Evolutionary conservation across 257 asterid species (phyloP).

Genomic region (Primulina huaijiensis): DNA sequence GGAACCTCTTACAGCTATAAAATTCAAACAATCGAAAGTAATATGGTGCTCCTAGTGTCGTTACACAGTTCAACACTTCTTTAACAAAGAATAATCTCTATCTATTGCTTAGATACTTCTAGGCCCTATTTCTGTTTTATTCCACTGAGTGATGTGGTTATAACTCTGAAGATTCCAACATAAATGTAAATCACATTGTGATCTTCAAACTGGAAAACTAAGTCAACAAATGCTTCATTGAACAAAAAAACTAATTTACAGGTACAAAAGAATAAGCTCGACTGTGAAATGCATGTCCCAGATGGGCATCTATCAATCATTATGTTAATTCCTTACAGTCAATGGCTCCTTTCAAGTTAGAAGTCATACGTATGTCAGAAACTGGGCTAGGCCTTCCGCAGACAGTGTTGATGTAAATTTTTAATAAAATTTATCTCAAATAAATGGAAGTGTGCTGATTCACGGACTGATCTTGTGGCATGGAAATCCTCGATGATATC

Average conservation of each 20-base stretch:
- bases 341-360: slow-evolving; percentile 4
- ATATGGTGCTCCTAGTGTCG: not conserved
- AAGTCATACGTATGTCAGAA: not conserved
- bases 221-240: slow-evolving; percentile 1
- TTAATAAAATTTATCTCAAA: not conserved
- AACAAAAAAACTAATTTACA: slow-evolving; percentile 13
- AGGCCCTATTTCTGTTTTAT: not conserved
- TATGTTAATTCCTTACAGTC: slow-evolving; percentile 3
- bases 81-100: not conserved
- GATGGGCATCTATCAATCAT: slow-evolving; percentile 7
- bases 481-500: slow-evolving; percentile 55
- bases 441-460: slow-evolving; percentile 55
- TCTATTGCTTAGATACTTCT: too few species aligned
- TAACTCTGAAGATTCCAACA: slow-evolving; percentile 9
- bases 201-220: not conserved
- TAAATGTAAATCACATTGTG: too few species aligned
- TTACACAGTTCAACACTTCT: slow-evolving; percentile 6
- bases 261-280: not conserved
- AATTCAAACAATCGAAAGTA: not conserved
- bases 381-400: slow-evolving; percentile 15
- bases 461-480: slow-evolving; percentile 52
- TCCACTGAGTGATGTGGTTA: slow-evolving; percentile 3
- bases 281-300: slow-evolving; percentile 2
- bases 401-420: not conserved
- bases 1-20: not conserved